Percentiles rank a stretch among this genome's conserved stretches.
Evolutionary conservation across 2,329 filamentous ascomycete genomes (phyloP).

Genomic region (Nemania sp.): DNA sequence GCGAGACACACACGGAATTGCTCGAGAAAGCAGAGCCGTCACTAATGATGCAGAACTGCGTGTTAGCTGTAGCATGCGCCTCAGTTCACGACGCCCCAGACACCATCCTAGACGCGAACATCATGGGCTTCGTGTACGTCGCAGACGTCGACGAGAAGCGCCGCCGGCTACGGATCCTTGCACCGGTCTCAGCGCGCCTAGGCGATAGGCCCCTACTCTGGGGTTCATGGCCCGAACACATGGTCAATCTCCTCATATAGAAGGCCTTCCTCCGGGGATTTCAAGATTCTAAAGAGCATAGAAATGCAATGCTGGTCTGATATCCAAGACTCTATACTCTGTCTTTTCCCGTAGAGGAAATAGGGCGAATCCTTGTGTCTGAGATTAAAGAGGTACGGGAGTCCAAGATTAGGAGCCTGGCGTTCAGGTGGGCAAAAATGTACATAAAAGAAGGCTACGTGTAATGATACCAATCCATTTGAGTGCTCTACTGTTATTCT

Average conservation of each 20-base stretch:
- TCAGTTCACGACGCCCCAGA: slow-evolving; percentile 69
- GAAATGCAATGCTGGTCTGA: no score
- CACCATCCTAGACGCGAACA: slow-evolving; percentile 75
- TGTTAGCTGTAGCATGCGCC: slow-evolving; percentile 84
- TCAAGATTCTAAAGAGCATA: no score
- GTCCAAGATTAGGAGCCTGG: no score
- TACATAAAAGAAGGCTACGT: no score
- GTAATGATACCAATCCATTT: no score
- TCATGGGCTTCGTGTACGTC: slow-evolving; percentile 93
- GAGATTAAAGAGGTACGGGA: no score
- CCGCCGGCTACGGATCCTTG: slow-evolving; percentile 77
- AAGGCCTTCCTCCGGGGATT: no score
- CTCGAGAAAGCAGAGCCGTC: slow-evolving; percentile 69
- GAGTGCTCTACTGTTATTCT: no score
- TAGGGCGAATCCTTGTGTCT: no score
- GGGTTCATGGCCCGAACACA: slow-evolving; percentile 85
- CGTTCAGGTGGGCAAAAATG: no score
- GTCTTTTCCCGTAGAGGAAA: no score
- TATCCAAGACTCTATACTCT: no score
- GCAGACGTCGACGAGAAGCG: slow-evolving; percentile 87
- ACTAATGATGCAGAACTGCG: slow-evolving; percentile 73
- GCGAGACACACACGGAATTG: slow-evolving; percentile 36
- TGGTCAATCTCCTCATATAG: slow-evolving; percentile 67
- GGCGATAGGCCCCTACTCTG: slow-evolving; percentile 80
- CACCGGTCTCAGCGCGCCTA: slow-evolving; percentile 80